These are phyloP conservation scores for Neotropicomus parvogracilis DNA, from an alignment of 1,284 basidiomycete species.

Conservation along the genomic window DNA sequence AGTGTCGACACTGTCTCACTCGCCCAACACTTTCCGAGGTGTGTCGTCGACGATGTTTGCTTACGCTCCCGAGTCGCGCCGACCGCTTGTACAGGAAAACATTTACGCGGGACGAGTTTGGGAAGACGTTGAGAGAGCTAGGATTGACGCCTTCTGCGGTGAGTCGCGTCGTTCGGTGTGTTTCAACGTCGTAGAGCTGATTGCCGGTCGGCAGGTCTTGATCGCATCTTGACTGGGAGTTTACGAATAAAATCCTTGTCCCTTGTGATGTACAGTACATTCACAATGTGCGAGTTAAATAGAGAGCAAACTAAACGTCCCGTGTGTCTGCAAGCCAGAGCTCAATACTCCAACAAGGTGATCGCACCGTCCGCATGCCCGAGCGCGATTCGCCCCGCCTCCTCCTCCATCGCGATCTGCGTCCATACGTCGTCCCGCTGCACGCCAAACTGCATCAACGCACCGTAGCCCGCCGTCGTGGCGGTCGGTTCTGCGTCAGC, in stretches of 20 bases:
- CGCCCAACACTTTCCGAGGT: slow-evolving; percentile 82
- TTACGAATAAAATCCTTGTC: too few relatives aligned
- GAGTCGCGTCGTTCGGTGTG: slow-evolving; percentile 17
- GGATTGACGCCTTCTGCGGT: slow-evolving; percentile 80
- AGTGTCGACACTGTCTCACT: slow-evolving; percentile 75
- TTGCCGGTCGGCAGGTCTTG: background rate
- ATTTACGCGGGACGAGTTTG: slow-evolving; percentile 61
- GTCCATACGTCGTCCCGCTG: slow-evolving; percentile 50
- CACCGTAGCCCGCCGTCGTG: too few relatives aligned
- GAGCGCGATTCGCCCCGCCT: slow-evolving; percentile 55
- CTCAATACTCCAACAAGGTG: slow-evolving; percentile 45
- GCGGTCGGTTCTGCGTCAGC: background rate
- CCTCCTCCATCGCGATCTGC: slow-evolving; percentile 53
- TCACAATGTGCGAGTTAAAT: too few relatives aligned
- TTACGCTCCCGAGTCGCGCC: too few relatives aligned
- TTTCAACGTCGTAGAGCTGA: background rate
- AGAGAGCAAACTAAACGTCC: too few relatives aligned
- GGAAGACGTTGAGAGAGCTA: slow-evolving; percentile 64
- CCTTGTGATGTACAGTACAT: too few relatives aligned
- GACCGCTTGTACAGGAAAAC: slow-evolving; percentile 47
- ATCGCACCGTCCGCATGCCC: slow-evolving; percentile 50
- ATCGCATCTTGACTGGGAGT: background rate
- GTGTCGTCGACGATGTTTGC: slow-evolving; percentile 20
- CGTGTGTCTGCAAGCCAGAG: too few relatives aligned
- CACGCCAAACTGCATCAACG: slow-evolving; percentile 44